phyloP scores from a whole-genome alignment of 345 rosid genomes.

The Angophora floribunda region DNA sequence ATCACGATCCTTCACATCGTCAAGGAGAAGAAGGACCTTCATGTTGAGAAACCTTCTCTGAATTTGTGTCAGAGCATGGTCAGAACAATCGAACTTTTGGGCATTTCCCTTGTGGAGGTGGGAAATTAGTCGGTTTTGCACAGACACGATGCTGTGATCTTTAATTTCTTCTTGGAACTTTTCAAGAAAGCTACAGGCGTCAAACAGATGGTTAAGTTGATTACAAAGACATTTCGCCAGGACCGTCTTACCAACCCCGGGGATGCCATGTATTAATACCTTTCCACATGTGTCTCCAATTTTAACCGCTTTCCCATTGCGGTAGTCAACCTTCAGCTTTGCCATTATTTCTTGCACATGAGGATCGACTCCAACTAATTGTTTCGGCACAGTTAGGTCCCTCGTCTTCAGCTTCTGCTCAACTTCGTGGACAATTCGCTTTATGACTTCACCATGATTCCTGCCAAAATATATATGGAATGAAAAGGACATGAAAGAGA shows the following conservation, averaged over 20 bases:
- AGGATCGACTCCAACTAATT: background rate
- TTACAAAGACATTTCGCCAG: background rate
- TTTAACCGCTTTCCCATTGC: too few species aligned
- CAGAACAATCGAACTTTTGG: background rate
- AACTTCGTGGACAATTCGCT: too few species aligned
- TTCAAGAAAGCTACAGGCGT: background rate
- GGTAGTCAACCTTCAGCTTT: background rate
- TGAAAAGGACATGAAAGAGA: too few species aligned
- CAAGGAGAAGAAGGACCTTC: constrained; percentile 8
- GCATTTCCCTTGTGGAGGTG: background rate
- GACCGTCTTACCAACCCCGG: background rate
- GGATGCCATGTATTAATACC: background rate
- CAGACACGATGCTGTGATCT: background rate
- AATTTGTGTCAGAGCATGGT: background rate
- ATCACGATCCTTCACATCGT: background rate
- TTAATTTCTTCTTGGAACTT: background rate
- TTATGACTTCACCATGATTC: too few species aligned
- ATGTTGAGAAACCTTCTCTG: background rate
- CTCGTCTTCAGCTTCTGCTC: too few species aligned
- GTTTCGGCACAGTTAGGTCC: too few species aligned
- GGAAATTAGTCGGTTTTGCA: background rate
- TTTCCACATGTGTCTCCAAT: background rate
- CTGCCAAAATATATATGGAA: too few species aligned
- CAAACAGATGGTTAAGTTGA: background rate
- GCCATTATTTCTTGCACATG: background rate